These are phyloP conservation scores for Rhododendron vialii DNA, from an alignment of 148 eudicot genomes.

Conservation along the genomic window DNA sequence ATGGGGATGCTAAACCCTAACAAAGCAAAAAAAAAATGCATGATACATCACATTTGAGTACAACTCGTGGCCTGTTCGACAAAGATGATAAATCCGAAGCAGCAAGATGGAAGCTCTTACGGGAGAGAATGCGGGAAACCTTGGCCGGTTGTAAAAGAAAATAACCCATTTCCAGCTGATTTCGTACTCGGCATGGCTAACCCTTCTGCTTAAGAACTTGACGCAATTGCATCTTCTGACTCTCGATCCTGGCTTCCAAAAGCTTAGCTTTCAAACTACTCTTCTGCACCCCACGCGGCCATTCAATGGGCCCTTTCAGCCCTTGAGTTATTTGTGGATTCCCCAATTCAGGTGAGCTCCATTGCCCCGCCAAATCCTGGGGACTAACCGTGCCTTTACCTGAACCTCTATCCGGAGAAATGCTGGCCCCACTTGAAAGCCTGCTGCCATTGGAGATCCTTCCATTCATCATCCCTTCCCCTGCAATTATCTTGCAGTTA, in stretches of 20 bases:
- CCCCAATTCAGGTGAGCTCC: slow-evolving; percentile 63
- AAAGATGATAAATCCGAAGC: not conserved
- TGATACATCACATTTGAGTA: not conserved
- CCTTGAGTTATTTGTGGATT: slow-evolving; percentile 38
- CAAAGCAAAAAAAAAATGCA: not conserved
- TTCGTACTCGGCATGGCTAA: not conserved
- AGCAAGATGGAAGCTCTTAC: not conserved
- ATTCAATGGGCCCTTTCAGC: slow-evolving; percentile 71
- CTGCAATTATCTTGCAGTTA: slow-evolving; percentile 33
- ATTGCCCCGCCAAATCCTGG: slow-evolving; percentile 38
- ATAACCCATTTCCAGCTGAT: not conserved
- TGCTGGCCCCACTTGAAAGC: slow-evolving; percentile 34
- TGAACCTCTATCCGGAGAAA: slow-evolving; percentile 56
- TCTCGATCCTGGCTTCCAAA: slow-evolving; percentile 63
- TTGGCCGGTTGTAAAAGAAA: not conserved
- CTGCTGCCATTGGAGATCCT: slow-evolving; percentile 35
- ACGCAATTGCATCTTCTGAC: slow-evolving; percentile 63
- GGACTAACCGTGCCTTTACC: slow-evolving; percentile 36
- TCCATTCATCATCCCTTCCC: slow-evolving; percentile 46
- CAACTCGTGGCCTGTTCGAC: not conserved
- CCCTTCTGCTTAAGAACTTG: slow-evolving; percentile 71
- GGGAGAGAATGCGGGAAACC: not conserved
- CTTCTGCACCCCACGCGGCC: slow-evolving; percentile 67
- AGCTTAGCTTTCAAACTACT: slow-evolving; percentile 58
- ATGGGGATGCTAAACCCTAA: not conserved